Evolutionary conservation across 2,329 filamentous ascomycete genomes (phyloP).

Genomic region (Rhexocercosporidium sp.): DNA sequence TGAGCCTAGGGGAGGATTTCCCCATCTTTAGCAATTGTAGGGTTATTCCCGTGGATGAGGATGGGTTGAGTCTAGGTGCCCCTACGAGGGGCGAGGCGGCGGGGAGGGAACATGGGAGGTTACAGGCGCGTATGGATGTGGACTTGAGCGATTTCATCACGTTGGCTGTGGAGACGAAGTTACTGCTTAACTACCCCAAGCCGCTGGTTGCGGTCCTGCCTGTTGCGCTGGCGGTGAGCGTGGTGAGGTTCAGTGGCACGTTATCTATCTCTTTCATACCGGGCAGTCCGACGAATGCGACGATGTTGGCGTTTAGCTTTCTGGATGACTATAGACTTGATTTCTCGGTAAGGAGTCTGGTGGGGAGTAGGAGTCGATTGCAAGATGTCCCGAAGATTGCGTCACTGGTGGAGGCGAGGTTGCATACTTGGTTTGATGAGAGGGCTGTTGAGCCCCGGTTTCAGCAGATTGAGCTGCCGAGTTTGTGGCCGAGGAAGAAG

Average conservation of each 20-base stretch:
- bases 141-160: conserved; percentile 97
- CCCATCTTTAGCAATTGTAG: conserved; percentile 98
- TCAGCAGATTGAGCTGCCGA: conserved; percentile 84
- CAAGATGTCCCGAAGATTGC: conserved; percentile 91
- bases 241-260: conserved; percentile 94
- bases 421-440: conserved; percentile 89
- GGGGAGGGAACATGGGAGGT: conserved; percentile 67
- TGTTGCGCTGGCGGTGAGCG: conserved; percentile 87
- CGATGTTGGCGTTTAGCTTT: conserved; percentile 94
- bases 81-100: conserved; percentile 47
- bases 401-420: conserved; percentile 77
- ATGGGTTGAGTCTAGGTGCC: conserved; percentile 64
- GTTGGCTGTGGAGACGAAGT: conserved; percentile 89
- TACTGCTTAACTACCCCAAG: conserved; percentile 94
- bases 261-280: conserved; percentile 93
- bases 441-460: conserved; percentile 85
- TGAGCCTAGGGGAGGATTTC: conserved; percentile 94
- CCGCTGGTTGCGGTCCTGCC: conserved; percentile 87
- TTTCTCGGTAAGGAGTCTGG: conserved; percentile 78
- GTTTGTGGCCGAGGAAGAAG: conserved; percentile 82
- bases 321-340: conserved; percentile 86
- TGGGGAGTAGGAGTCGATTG: conserved; percentile 78
- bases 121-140: conserved; percentile 96
- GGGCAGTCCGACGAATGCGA: conserved; percentile 68
- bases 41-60: conserved; percentile 88